Evolutionary conservation across 805 yeast species (phyloP).

Genomic region (Saitoella complicata): DNA sequence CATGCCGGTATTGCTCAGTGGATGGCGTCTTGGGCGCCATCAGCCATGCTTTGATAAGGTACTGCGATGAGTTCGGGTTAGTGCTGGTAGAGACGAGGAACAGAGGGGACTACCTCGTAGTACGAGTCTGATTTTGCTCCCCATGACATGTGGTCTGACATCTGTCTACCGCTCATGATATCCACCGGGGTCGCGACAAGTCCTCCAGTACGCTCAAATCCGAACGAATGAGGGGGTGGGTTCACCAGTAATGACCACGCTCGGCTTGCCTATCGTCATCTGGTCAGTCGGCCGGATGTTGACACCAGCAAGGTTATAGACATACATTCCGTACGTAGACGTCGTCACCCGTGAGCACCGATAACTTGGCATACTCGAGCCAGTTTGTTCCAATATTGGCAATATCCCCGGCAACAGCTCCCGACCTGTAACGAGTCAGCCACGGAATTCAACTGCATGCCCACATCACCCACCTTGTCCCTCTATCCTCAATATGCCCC

Average conservation of each 20-base stretch:
- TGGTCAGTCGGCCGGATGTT: constrained; percentile 6
- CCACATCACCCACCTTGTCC: neutral
- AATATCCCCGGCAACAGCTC: constrained; percentile 3
- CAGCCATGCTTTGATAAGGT: constrained; percentile 11
- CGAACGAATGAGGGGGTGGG: too few species aligned
- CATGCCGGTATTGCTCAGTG: constrained; percentile 4
- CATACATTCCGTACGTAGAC: constrained; percentile 19
- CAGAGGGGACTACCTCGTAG: constrained; percentile 2
- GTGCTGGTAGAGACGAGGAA: too few species aligned
- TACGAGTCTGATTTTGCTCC: constrained; percentile 12
- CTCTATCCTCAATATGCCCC: constrained; percentile 4
- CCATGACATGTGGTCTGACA: constrained; percentile 5
- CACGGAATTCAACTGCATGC: neutral
- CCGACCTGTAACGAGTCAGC: neutral
- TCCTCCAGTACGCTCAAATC: constrained; percentile 4
- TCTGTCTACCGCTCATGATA: constrained; percentile 6
- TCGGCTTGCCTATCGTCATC: constrained; percentile 4
- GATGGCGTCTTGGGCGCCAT: constrained; percentile 7
- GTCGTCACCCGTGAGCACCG: constrained; percentile 27
- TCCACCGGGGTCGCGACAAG: constrained; percentile 11
- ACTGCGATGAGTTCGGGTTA: neutral
- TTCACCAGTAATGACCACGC: too few species aligned
- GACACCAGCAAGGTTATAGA: constrained; percentile 8
- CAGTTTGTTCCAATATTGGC: constrained; percentile 10
- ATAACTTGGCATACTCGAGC: constrained; percentile 28